Evolutionary conservation across 495 filamentous ascomycete species (phyloP).

Genomic region (Filosporella fistucella): DNA sequence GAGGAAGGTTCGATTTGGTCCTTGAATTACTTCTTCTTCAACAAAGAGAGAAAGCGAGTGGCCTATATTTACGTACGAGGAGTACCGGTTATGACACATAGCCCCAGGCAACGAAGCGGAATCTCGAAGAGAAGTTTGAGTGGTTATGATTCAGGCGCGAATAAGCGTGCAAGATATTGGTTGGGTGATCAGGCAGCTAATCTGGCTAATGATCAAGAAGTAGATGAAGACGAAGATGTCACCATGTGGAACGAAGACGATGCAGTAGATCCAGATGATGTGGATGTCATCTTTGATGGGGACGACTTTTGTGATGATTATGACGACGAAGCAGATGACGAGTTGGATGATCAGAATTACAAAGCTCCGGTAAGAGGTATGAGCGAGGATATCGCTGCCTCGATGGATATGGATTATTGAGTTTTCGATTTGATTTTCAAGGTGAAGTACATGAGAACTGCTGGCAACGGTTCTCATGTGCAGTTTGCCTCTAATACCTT

Average conservation of each 20-base stretch:
- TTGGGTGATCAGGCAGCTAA: slow-evolving; percentile 54
- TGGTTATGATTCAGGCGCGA: slow-evolving; percentile 39
- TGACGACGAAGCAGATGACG: slow-evolving; percentile 46
- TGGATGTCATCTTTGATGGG: slow-evolving; percentile 36
- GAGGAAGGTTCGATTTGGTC: slow-evolving; percentile 94
- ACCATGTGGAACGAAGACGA: slow-evolving; percentile 13
- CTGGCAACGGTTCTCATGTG: slow-evolving; percentile 13
- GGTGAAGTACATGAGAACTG: background rate
- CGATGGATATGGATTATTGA: slow-evolving; percentile 56
- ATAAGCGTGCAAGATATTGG: slow-evolving; percentile 81
- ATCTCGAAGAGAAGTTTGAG: slow-evolving; percentile 22
- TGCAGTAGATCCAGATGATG: slow-evolving; percentile 21
- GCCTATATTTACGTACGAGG: slow-evolving; percentile 89
- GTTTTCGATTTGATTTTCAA: background rate
- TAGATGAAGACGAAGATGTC: slow-evolving; percentile 36
- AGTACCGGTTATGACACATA: slow-evolving; percentile 74
- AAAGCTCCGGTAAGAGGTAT: slow-evolving; percentile 58
- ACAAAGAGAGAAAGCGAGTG: slow-evolving; percentile 86
- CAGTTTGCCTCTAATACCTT: slow-evolving; percentile 5
- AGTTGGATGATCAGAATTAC: slow-evolving; percentile 26
- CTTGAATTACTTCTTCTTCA: slow-evolving; percentile 96
- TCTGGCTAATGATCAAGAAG: slow-evolving; percentile 35
- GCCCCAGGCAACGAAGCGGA: slow-evolving; percentile 35
- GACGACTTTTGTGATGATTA: slow-evolving; percentile 46
- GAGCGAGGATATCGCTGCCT: slow-evolving; percentile 68